A percentile compares a stretch with the other conserved stretches of the same genome.
phyloP scores from a whole-genome alignment of 441 rosid species.

The Geranium incanum region DNA sequence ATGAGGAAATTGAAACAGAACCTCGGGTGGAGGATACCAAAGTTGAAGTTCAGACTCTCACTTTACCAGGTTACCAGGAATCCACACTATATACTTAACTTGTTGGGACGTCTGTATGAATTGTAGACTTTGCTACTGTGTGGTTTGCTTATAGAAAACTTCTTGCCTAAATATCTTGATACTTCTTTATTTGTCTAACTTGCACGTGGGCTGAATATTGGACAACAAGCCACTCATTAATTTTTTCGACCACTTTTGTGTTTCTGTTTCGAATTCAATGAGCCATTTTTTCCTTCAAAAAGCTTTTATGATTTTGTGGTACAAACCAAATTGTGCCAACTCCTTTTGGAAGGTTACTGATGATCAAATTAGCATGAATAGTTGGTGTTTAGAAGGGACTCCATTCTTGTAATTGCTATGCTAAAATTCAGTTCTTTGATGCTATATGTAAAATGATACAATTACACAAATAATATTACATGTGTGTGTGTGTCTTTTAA shows the following conservation, averaged over 20 bases:
- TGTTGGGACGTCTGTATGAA: background rate
- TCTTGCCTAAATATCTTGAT: slow-evolving; percentile 4
- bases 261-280: background rate
- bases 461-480: background rate
- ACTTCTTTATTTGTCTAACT: background rate
- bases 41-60: slow-evolving; percentile 28
- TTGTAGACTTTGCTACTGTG: background rate
- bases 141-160: background rate
- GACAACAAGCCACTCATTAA: background rate
- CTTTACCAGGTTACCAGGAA: slow-evolving; percentile 36
- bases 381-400: background rate
- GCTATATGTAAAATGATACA: background rate
- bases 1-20: slow-evolving; percentile 61
- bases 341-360: background rate
- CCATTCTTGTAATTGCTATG: background rate
- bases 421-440: background rate
- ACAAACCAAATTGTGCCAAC: background rate
- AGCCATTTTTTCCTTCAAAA: background rate
- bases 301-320: background rate
- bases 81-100: background rate
- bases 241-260: background rate
- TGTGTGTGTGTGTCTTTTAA: background rate
- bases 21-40: slow-evolving; percentile 35
- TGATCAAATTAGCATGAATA: background rate
- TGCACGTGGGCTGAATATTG: background rate